A percentile compares a stretch with the other conserved stretches of the same genome.
Evolutionary conservation across 2,329 filamentous ascomycete genomes (phyloP).

Genomic region (Passalora sequoiae): DNA sequence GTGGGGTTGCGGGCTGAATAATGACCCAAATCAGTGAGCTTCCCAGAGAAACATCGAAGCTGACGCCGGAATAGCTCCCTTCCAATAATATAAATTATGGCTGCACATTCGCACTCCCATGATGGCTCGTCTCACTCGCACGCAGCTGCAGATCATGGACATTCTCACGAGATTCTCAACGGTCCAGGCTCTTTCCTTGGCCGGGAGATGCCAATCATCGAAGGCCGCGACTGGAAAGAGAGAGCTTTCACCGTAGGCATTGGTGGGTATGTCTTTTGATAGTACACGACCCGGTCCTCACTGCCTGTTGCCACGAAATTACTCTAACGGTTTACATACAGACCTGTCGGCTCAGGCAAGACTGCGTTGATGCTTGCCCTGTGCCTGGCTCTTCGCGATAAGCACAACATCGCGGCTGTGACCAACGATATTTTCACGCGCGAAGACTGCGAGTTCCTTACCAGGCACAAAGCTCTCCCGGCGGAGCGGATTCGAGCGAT

Average conservation of each 20-base stretch:
- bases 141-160: conserved; percentile 68
- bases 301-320: no score
- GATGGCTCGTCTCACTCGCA: conserved; percentile 39
- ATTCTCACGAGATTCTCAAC: conserved; percentile 91
- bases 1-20: no score
- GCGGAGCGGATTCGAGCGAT: conserved; percentile 84
- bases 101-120: conserved; percentile 46
- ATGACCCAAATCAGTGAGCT: no score
- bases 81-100: no score
- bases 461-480: conserved; percentile 75
- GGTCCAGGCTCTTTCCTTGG: conserved; percentile 85
- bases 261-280: conserved; percentile 73
- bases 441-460: conserved; percentile 97
- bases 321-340: conserved; percentile 38
- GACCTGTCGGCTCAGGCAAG: conserved; percentile 94
- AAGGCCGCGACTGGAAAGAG: conserved; percentile 81
- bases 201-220: conserved; percentile 88
- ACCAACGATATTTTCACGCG: conserved; percentile 99
- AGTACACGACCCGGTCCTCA: neutral
- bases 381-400: conserved; percentile 73
- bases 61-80: no score
- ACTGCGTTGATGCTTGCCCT: conserved; percentile 94
- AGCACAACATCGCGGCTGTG: conserved; percentile 85
- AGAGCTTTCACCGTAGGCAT: conserved; percentile 96
- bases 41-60: no score